A percentile compares a stretch with the other conserved stretches of the same genome.
Conservation (phyloP, 2,329 filamentous ascomycete species). For the Calonectria pseudoturangicola region DNA sequence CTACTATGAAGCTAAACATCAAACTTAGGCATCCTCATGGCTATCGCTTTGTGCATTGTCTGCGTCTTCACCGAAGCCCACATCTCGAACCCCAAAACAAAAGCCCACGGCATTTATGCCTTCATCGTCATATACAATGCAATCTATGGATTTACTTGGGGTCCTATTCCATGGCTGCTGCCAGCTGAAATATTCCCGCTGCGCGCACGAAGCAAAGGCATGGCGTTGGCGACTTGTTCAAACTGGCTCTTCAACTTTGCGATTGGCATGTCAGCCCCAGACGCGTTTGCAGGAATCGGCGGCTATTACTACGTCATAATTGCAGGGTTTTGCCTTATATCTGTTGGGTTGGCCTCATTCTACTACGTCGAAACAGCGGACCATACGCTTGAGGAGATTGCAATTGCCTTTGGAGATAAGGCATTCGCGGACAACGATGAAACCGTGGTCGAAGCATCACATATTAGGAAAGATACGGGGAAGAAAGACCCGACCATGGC, state of each 20-base stretch:
- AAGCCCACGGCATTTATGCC: constrained; percentile 61
- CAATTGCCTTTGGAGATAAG: constrained; percentile 63
- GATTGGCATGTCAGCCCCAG: constrained; percentile 62
- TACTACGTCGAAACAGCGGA: constrained; percentile 65
- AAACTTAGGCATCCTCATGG: constrained; percentile 21
- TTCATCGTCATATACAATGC: constrained; percentile 61
- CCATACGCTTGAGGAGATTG: constrained; percentile 62
- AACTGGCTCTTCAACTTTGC: constrained; percentile 61
- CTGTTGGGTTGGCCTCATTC: constrained; percentile 58
- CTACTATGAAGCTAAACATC: background rate
- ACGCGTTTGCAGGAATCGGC: constrained; percentile 63
- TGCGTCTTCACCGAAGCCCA: constrained; percentile 61
- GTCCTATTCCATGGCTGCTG: constrained; percentile 63
- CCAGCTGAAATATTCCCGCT: constrained; percentile 58
- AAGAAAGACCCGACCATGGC: background rate
- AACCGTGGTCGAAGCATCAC: constrained; percentile 25
- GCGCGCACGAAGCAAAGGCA: constrained; percentile 62
- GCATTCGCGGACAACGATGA: constrained; percentile 56
- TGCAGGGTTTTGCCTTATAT: constrained; percentile 62
- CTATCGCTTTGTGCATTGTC: constrained; percentile 56
- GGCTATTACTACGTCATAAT: constrained; percentile 65
- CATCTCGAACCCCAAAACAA: constrained; percentile 51
- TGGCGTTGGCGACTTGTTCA: constrained; percentile 61
- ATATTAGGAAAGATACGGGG: background rate
- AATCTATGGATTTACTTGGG: constrained; percentile 56